Conservation (phyloP, 306 rosid species). For the Vicia villosa region DNA sequence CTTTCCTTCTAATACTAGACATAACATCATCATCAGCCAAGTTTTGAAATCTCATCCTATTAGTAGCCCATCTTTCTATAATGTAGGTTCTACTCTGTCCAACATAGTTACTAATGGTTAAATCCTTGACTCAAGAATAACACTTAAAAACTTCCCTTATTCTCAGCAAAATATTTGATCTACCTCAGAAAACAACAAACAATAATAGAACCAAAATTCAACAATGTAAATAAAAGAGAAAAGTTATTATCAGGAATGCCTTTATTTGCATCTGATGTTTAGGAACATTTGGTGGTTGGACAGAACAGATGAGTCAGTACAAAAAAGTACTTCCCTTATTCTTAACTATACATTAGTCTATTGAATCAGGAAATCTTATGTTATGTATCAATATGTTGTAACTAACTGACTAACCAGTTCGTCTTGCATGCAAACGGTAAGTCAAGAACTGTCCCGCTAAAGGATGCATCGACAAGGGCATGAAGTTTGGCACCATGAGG, state of each 20-base stretch:
- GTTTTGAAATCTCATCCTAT: too few species aligned
- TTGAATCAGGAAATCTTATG: background rate
- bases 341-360: background rate
- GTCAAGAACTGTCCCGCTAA: conserved; percentile 66
- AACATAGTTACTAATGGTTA: too few species aligned
- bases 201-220: background rate
- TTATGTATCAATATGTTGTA: background rate
- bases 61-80: too few species aligned
- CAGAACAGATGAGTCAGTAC: background rate
- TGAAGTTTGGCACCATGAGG: conserved; percentile 66
- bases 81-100: too few species aligned
- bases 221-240: background rate
- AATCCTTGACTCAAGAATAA: too few species aligned
- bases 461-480: conserved; percentile 64
- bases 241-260: background rate
- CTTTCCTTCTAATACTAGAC: too few species aligned
- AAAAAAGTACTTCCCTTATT: background rate
- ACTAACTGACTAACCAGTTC: conserved; percentile 43
- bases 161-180: too few species aligned
- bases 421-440: conserved; percentile 54
- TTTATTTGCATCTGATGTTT: background rate
- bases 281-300: background rate
- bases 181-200: background rate
- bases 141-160: too few species aligned
- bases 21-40: too few species aligned